Evolutionary conservation across 257 asterid species (phyloP).

Genomic region (Plantago elongata): DNA sequence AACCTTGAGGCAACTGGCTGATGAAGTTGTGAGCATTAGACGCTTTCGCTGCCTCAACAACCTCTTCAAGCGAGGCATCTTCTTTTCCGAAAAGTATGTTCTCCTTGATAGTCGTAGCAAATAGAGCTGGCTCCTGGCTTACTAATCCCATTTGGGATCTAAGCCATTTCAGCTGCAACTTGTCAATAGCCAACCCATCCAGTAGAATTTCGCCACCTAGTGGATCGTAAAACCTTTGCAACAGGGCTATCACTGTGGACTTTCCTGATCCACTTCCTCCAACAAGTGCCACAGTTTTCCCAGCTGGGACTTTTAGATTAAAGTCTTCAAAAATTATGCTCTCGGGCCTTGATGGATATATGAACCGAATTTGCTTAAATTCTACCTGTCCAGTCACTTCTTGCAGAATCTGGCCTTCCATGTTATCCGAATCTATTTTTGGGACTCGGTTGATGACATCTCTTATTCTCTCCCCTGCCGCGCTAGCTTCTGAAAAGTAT

Average conservation of each 20-base stretch:
- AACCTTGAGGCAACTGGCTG: conserved; percentile 48
- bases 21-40: conserved; percentile 83
- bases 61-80: conserved; percentile 13
- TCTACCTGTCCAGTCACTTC: conserved; percentile 59
- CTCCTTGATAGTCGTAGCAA: conserved; percentile 82
- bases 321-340: conserved; percentile 61
- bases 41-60: conserved; percentile 77
- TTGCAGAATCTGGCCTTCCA: conserved; percentile 37
- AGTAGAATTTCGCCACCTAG: conserved; percentile 35
- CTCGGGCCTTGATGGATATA: conserved; percentile 81
- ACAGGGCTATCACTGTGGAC: conserved; percentile 69
- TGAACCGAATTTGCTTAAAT: conserved; percentile 49
- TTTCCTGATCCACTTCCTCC: conserved; percentile 97
- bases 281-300: conserved; percentile 73
- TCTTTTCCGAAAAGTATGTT: conserved; percentile 72
- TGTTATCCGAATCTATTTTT: conserved; percentile 42
- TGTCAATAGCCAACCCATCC: conserved; percentile 67
- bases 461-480: conserved; percentile 48
- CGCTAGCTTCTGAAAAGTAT: conserved; percentile 54
- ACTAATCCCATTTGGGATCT: conserved; percentile 96
- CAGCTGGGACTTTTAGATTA: conserved; percentile 57
- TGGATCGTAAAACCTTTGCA: conserved; percentile 88
- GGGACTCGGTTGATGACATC: conserved; percentile 48
- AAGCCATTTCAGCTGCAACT: conserved; percentile 80
- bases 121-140: conserved; percentile 93